Base-by-base conservation (phyloP, 441 rosid genomes). In the Gossypium lobatum region DNA sequence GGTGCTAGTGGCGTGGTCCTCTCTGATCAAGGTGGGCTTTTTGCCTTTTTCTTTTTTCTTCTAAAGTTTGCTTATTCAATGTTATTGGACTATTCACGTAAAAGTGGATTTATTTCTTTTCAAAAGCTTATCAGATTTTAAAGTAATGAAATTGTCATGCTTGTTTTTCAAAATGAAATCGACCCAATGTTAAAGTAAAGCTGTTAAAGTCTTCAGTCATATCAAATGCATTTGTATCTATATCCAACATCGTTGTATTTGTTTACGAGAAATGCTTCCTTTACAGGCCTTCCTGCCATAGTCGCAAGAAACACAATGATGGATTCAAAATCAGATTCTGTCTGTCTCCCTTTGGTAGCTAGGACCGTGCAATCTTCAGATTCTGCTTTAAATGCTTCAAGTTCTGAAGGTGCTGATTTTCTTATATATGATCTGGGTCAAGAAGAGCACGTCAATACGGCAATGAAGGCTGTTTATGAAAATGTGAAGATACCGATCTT, bases 321-420 rank as follows among this genome's bases (percentile, higher is more conserved):
- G 87, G 85, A 80, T 70, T 85, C 97, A 0, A 88, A 77, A 76
- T 57, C 91, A 4, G 93, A 89, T 23, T 86, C 92, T 1, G 88
- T 93, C 17, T 62, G 90, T 85, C 91, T 95, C 34, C 99, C 99
- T 37, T 80, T 95, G 73, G 97, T 95, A 52, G 98, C 88, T 72
- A 87, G 97, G 82, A 86, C 57, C 75, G 98, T 90, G 73, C 83
- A 85, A 72, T 84, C 83, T 80, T 73, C 85, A 76, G 79, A 77
- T 70, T 85, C 96, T 67, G 96, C 98, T 18, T 65, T 83, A 13
- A 76, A 66, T 72, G 98, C 96, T 11, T 83, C 97, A 57, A 87
- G 59, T 78, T 87, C 93, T 17, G 99, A 95, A 78, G 98, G 99
- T 79, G 98, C 95, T 84, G 98, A 93, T 89, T 93, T 95, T 74